phyloP scores from a whole-genome alignment of 176 grass and related monocot genomes.

The Lolium multiflorum region DNA sequence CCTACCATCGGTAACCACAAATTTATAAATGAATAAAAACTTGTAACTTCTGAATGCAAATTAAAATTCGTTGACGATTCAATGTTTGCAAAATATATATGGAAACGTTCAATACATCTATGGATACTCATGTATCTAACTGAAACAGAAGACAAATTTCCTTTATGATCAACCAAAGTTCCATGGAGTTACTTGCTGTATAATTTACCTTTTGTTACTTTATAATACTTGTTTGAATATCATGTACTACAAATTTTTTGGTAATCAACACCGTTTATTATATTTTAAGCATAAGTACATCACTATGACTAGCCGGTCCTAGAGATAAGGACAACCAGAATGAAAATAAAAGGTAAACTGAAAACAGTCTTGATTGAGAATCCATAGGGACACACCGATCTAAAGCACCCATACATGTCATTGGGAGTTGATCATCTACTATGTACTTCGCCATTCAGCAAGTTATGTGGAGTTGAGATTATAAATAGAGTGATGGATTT shows the following conservation, averaged over 20 bases:
- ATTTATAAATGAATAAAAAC: background rate
- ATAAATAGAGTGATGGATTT: background rate
- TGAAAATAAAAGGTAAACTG: background rate
- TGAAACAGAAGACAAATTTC: background rate
- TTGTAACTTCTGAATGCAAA: background rate
- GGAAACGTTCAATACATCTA: background rate
- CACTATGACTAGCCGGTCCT: background rate
- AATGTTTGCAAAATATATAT: background rate
- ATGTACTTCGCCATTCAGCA: background rate
- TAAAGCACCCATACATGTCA: background rate
- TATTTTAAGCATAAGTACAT: background rate
- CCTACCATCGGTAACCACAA: background rate
- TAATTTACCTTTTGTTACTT: background rate
- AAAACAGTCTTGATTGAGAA: background rate
- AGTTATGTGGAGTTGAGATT: background rate
- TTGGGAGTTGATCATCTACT: background rate
- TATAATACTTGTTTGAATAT: background rate
- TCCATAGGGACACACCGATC: background rate
- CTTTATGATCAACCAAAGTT: background rate
- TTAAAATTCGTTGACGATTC: background rate
- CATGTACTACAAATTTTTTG: background rate
- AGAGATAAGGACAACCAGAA: background rate
- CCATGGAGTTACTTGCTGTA: background rate
- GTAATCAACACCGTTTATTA: background rate
- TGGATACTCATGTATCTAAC: background rate